These are phyloP conservation scores for Neovahlkampfia damariscottae DNA, from an alignment of 78 protist species.

Conservation along the genomic window DNA sequence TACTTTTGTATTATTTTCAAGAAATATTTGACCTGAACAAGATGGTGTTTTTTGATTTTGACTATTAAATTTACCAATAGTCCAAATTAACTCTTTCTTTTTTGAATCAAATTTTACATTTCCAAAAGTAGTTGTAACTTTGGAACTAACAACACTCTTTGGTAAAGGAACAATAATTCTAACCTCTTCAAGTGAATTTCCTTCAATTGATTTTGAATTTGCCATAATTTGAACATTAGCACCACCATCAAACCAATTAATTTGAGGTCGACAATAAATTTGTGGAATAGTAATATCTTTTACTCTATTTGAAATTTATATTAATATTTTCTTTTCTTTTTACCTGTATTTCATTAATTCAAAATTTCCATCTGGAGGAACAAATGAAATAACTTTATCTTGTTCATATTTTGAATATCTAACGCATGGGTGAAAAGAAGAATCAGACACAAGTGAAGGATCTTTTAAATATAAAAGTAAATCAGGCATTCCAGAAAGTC, in stretches of 20 bases:
- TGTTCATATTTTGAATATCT: not conserved
- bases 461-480: not conserved
- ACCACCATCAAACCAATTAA: not conserved
- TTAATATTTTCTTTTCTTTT: too few relatives aligned
- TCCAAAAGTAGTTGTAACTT: not conserved
- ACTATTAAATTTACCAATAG: not conserved
- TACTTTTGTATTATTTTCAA: not conserved
- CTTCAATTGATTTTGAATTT: not conserved
- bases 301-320: too few relatives aligned
- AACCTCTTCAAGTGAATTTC: not conserved
- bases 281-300: not conserved
- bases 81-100: not conserved
- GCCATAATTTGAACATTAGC: not conserved
- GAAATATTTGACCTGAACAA: not conserved
- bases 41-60: not conserved
- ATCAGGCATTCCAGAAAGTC: constrained; percentile 32
- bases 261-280: not conserved
- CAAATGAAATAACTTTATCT: constrained; percentile 16
- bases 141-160: not conserved
- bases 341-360: constrained; percentile 10
- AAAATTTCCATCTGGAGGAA: constrained; percentile 32
- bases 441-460: not conserved
- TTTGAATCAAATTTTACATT: not conserved
- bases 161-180: not conserved
- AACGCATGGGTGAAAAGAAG: constrained; percentile 23